Conservation (phyloP, 495 filamentous ascomycete species). For the Aspergillus heteromorphus region DNA sequence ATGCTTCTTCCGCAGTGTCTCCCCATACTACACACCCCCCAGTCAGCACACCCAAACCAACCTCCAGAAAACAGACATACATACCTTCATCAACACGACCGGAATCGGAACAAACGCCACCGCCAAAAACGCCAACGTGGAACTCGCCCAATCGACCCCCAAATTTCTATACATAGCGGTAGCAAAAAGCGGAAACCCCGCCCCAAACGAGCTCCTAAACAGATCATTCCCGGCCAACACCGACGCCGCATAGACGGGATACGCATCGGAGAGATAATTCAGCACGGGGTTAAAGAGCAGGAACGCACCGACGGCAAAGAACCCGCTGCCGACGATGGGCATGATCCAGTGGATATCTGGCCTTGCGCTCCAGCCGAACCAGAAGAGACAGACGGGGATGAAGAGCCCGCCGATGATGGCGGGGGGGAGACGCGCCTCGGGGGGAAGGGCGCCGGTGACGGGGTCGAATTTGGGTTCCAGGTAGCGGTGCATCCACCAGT, state of each 20-base stretch:
- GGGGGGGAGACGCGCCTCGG: slow-evolving; percentile 38
- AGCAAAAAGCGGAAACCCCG: slow-evolving; percentile 44
- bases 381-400: slow-evolving; percentile 44
- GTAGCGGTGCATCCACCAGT: slow-evolving; percentile 19
- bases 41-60: not conserved
- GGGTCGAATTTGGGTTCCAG: slow-evolving; percentile 8
- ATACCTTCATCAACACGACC: slow-evolving; percentile 6
- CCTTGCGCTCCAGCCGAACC: slow-evolving; percentile 44
- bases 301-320: slow-evolving; percentile 48
- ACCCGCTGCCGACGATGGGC: slow-evolving; percentile 45
- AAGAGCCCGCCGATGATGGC: slow-evolving; percentile 41
- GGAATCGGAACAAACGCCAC: slow-evolving; percentile 8
- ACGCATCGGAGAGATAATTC: slow-evolving; percentile 38
- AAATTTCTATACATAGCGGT: slow-evolving; percentile 48
- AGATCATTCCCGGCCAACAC: slow-evolving; percentile 45
- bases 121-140: not conserved
- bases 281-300: slow-evolving; percentile 44
- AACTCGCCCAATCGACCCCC: slow-evolving; percentile 21
- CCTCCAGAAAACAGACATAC: not conserved
- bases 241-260: slow-evolving; percentile 35
- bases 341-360: slow-evolving; percentile 47
- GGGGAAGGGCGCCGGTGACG: slow-evolving; percentile 8
- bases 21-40: not conserved
- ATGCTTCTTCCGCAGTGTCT: slow-evolving; percentile 4
- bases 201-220: slow-evolving; percentile 39